phyloP scores from a whole-genome alignment of 208 protist genomes.

The Naegleria lovaniensis region DNA sequence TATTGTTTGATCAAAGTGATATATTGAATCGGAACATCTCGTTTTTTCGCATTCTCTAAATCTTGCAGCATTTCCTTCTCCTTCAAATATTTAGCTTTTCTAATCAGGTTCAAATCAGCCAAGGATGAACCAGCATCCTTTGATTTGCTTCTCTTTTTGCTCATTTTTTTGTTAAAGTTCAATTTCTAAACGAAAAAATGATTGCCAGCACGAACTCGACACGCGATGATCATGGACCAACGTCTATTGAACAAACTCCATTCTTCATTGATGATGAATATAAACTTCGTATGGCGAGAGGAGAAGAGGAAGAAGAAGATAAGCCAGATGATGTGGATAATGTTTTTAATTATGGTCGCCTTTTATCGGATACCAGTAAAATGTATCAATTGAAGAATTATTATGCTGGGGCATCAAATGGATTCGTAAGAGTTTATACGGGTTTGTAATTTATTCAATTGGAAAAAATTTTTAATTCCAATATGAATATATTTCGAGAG shows the following conservation, averaged over 20 bases:
- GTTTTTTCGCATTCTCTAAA: not conserved
- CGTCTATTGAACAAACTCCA: no score
- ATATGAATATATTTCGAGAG: no score
- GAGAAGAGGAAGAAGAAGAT: not conserved
- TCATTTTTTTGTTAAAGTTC: not conserved
- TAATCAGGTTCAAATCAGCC: not conserved
- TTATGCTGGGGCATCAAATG: not conserved
- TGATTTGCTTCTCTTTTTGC: not conserved
- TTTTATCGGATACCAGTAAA: not conserved
- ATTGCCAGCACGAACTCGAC: no score
- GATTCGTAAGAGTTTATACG: not conserved
- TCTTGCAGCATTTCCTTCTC: not conserved
- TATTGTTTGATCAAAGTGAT: not conserved
- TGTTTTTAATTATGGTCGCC: not conserved
- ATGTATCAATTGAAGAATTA: not conserved
- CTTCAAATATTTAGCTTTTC: not conserved
- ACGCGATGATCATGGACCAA: no score
- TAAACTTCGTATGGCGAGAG: not conserved
- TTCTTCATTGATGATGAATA: not conserved
- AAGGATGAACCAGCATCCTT: not conserved
- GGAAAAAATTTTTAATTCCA: no score
- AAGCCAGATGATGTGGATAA: not conserved
- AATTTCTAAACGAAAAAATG: no score
- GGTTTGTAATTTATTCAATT: no score
- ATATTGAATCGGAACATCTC: not conserved